Evolutionary conservation across 2,329 filamentous ascomycete genomes (phyloP), one percentile per base, ranked within the genome.

Genomic region (Aschersonia sp.): DNA sequence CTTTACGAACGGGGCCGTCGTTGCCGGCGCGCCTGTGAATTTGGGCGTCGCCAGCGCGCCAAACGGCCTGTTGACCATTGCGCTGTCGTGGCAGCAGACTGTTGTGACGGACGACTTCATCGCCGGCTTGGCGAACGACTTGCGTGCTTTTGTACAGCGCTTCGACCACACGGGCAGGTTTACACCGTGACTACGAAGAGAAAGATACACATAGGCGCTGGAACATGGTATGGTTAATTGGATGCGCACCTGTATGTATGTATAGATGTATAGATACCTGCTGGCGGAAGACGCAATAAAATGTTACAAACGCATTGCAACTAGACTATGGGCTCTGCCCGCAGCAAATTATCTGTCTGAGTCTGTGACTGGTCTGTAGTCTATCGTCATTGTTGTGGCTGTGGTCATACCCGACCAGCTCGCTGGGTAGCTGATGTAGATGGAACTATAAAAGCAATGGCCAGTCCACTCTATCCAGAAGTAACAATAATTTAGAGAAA

Each of bases 1-100:
- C 11, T 77, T 78, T 54, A 66, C 70, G 0, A 75, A 77, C 49
- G 67, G 71, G 0, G 65, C 69, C 30, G 66, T 65, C 49, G 60
- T 69, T 5, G 59, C 62, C 1, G 69, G 72, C 0, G 53, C 68
- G 1, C 66, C 69, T 0, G 53, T 79, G 3, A 58, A 56, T 1
- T 50, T 77, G 30, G 75, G 69, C 49, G 65, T 72, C 2, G 67
- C 66, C 6, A 73, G 71, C n/a, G 65, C 73, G 2, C 57, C 56
- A 1, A 65, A 60, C 0, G 66, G 65, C 0, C 57, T 57, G 0
- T 51, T 79, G 43, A 63, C 59, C 1, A 50, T 73, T n/a, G 62
- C 63, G 0, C 43, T 75, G 8, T 68, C 64, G 5, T 77, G 72
- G 71, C 70, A 74, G 56, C 64, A 72, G 11, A 64, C 61, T 0